Conservation (phyloP, 352 stramenopile genomes). For the Phytophthora sp. region DNA sequence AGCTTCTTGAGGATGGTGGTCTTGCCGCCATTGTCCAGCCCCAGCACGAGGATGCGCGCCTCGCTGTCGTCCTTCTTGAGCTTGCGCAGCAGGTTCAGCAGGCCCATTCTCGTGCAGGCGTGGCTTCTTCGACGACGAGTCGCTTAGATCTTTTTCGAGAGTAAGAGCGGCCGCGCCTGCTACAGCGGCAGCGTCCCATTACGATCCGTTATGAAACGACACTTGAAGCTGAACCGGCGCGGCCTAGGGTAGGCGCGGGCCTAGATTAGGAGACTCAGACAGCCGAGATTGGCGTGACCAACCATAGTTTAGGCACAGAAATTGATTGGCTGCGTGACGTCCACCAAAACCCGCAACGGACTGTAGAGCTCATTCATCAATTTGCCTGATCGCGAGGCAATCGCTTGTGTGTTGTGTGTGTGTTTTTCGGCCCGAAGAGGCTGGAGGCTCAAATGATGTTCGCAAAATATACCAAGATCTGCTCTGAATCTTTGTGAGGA, state of each 20-base stretch:
- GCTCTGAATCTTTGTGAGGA: constrained; percentile 83
- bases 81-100: constrained; percentile 95
- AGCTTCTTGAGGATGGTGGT: constrained; percentile 98
- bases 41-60: constrained; percentile 94
- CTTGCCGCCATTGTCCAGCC: constrained; percentile 96
- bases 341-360: neutral
- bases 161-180: constrained; percentile 24
- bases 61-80: constrained; percentile 96
- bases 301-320: constrained; percentile 7
- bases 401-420: neutral
- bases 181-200: neutral
- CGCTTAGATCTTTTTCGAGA: constrained; percentile 47
- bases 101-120: constrained; percentile 68
- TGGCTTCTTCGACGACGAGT: constrained; percentile 8
- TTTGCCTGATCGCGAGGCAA: neutral
- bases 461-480: constrained; percentile 87
- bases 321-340: constrained; percentile 25
- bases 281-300: neutral
- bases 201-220: constrained; percentile 28
- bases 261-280: neutral
- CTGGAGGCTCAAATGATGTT: constrained; percentile 60
- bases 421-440: neutral
- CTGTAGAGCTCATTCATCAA: constrained; percentile 17
- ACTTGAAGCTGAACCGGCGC: constrained; percentile 5
- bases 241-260: neutral